Evolutionary conservation across 192 early-diverging fungal genomes (phyloP), one percentile per base, ranked within the genome.

Genomic region (Glomus cerebriforme): DNA sequence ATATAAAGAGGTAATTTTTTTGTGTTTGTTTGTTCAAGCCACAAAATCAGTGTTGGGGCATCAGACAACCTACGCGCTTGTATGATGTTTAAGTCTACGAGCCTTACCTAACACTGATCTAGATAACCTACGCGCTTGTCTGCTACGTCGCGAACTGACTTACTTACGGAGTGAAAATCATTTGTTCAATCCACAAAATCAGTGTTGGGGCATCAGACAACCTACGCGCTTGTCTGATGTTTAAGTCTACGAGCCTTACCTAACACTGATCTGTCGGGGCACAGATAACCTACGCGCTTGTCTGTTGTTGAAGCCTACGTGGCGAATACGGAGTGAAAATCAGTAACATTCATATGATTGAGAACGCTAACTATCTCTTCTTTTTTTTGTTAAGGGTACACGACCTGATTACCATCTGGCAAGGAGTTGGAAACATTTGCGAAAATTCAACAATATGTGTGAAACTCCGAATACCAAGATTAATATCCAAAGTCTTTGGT

Each of bases 141-240:
- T n/a, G n/a, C n/a, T n/a, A n/a, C n/a, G n/a, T n/a, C n/a, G 9
- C 27, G 59, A 39, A 39, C 37, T 39, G 37, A 39, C 37, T 2
- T 2, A 39, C 37, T 39, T 39, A 39, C n/a, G n/a, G n/a, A n/a
- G n/a, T n/a, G n/a, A n/a, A n/a, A n/a, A n/a, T 43, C 4, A 43
- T 43, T 63, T 29, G 60, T 63, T 63, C 60, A 63, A 63, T 63
- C 7, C 7, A 63, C 60, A 5, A 63, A 63, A 63, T 63, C 60
- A 63, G 27, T 63, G 60, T 63, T 63, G 15, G 60, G 60, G 60
- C 60, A 63, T 63, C 60, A 63, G 60, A 15, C 15, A 63, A 63
- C 60, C 60, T 63, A 63, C 60, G 60, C 59, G 59, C 59, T 62
- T 62, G 59, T 27, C 59, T 62, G 59, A 62, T 62, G 59, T 62